These are phyloP conservation scores for Pichia cactophila DNA, from an alignment of 1,139 yeast species.

Conservation along the genomic window DNA sequence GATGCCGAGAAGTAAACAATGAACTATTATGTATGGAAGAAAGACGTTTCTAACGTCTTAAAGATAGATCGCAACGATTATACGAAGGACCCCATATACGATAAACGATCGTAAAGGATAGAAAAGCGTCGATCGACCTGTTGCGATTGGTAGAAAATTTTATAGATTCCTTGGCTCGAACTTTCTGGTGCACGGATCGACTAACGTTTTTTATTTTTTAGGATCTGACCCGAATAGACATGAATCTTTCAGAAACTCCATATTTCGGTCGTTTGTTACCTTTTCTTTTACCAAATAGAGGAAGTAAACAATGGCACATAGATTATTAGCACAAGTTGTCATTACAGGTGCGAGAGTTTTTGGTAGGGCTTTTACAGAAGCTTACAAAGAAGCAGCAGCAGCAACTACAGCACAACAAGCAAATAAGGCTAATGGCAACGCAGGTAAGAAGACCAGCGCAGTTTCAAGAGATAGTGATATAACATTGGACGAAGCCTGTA, in stretches of 20 bases:
- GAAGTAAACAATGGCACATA: conserved; percentile 60
- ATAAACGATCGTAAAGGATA: neutral
- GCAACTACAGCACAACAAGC: conserved; percentile 69
- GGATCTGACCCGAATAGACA: neutral
- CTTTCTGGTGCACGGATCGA: neutral
- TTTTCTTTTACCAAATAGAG: neutral
- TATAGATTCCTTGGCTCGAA: too few relatives aligned
- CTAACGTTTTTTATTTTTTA: neutral
- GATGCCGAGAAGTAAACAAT: too few relatives aligned
- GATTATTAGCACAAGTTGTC: conserved; percentile 80
- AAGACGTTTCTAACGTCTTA: too few relatives aligned
- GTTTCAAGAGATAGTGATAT: conserved; percentile 61
- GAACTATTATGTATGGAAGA: too few relatives aligned
- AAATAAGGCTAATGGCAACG: conserved; percentile 34
- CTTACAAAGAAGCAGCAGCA: conserved; percentile 92
- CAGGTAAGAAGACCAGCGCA: conserved; percentile 41
- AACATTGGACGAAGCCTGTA: conserved; percentile 81
- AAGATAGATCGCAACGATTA: too few relatives aligned
- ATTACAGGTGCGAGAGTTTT: conserved; percentile 94
- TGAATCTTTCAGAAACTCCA: neutral
- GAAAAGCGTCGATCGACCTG: neutral
- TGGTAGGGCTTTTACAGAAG: conserved; percentile 94
- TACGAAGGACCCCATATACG: neutral
- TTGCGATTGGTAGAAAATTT: too few relatives aligned
- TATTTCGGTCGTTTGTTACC: too few relatives aligned